Conservation (phyloP, 2,329 filamentous ascomycete genomes). For the Verticillium zaregamsianum region DNA sequence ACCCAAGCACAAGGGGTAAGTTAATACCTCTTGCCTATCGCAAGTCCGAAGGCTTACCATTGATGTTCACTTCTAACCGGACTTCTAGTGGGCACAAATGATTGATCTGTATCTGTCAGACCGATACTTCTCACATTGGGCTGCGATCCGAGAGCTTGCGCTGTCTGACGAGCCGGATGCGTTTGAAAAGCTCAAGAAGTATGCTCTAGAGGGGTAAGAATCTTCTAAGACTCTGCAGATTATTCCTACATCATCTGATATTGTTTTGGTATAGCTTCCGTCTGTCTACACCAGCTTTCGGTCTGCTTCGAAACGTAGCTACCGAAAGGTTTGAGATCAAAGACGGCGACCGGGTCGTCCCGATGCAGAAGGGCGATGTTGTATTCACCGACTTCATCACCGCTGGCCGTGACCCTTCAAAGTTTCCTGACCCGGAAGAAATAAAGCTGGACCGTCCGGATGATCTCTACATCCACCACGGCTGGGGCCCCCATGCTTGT, state of each 20-base stretch:
- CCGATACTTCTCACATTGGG: slow-evolving; percentile 38
- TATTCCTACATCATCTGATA: neutral
- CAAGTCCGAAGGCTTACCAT: slow-evolving; percentile 18
- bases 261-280: slow-evolving; percentile 27
- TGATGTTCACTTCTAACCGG: slow-evolving; percentile 34
- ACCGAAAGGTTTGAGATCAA: slow-evolving; percentile 26
- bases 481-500: slow-evolving; percentile 14
- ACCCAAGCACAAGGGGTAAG: slow-evolving; percentile 47
- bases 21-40: neutral
- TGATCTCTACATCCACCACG: slow-evolving; percentile 47
- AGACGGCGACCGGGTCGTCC: slow-evolving; percentile 17
- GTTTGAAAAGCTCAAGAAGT: slow-evolving; percentile 41
- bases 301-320: slow-evolving; percentile 38
- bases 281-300: slow-evolving; percentile 42
- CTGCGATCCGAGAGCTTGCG: slow-evolving; percentile 42
- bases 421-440: slow-evolving; percentile 45
- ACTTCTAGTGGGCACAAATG: slow-evolving; percentile 36
- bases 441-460: slow-evolving; percentile 47
- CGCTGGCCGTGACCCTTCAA: slow-evolving; percentile 40
- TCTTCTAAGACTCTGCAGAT: neutral
- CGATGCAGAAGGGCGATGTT: slow-evolving; percentile 30
- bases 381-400: slow-evolving; percentile 47
- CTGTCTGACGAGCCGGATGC: slow-evolving; percentile 36
- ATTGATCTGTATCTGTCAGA: slow-evolving; percentile 47
- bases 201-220: slow-evolving; percentile 37